Base-by-base conservation (phyloP, 202 grass and related monocot species). In the Dendrocalamus latiflorus region DNA sequence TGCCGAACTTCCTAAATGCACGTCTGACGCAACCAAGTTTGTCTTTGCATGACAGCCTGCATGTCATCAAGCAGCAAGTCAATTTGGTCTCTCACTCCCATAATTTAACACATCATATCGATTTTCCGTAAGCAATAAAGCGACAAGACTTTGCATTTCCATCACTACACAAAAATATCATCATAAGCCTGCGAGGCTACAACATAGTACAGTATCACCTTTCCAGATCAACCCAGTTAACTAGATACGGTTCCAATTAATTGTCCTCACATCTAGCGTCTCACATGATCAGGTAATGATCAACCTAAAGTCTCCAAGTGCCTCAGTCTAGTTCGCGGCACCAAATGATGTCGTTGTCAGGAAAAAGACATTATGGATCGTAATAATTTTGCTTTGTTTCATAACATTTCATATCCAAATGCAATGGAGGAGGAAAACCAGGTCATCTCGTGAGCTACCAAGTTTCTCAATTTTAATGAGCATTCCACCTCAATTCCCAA, bases 1-100 rank as follows among this genome's bases (percentile, higher is more conserved):
- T 89, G 56, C 69, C 60, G 61, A 57, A 68, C 36, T 77, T 65
- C 8, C 39, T 59, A 36, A 64, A 61, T 68, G 62, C 25, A 76
- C 28, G 34, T 58, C 18, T 17, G 33, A 48, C 6, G 26, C 67
- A 24, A 85, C 3, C 6, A 39, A 76, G 16, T 9, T 1, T 78
- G 73, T n/a, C 38, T 82, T 74, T 57, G 79, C 68, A 83, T 68
- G 68, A 33, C 50, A 90, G 43, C 79, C 88, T 90, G 84, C 74
- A 69, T 42, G 45, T 17, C 11, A 90, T 75, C 36, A 79, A 83
- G 18, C 18, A 79, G 14, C 30, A 83, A 59, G 39, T 55, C 44
- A 74, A 86, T 65, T 69, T 62, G 74, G 34, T n/a, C n/a, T 24
- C 6, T 74, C 60, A 65, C 9, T 41, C 24, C 22, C 58, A 3